Conservation (phyloP, 1,284 basidiomycete genomes). For the Tylopilus orsonianus region DNA sequence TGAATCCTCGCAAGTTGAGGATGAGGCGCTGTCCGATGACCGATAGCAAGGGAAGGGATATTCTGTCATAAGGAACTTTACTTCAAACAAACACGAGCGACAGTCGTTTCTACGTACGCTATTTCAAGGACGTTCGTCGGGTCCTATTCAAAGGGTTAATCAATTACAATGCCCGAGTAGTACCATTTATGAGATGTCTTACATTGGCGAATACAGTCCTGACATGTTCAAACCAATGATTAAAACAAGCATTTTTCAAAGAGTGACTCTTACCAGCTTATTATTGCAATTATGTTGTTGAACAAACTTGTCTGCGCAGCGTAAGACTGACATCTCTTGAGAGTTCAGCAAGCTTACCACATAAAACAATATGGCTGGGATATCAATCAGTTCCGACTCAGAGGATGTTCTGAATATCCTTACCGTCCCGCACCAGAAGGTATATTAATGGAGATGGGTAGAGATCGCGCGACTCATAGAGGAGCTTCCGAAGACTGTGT, state of each 20-base stretch:
- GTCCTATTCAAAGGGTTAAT: neutral
- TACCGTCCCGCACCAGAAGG: slow-evolving; percentile 15
- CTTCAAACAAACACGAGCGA: neutral
- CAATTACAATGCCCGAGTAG: neutral
- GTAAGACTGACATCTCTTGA: neutral
- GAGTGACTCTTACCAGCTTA: neutral
- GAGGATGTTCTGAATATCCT: neutral
- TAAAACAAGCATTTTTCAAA: neutral
- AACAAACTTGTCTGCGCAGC: neutral
- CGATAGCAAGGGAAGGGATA: neutral
- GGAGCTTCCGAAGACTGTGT: slow-evolving; percentile 5
- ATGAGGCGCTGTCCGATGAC: neutral
- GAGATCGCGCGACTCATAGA: neutral
- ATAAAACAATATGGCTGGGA: neutral
- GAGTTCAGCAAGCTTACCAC: neutral
- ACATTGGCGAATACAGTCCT: neutral
- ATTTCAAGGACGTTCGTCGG: neutral
- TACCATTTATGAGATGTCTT: neutral
- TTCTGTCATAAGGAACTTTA: neutral
- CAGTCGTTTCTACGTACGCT: neutral
- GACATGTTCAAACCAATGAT: neutral
- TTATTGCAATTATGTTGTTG: neutral
- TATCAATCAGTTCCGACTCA: neutral
- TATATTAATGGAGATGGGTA: slow-evolving; percentile 5
- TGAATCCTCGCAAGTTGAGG: neutral